phyloP scores from a whole-genome alignment of 148 eudicot genomes.

The Arbutus unedo region DNA sequence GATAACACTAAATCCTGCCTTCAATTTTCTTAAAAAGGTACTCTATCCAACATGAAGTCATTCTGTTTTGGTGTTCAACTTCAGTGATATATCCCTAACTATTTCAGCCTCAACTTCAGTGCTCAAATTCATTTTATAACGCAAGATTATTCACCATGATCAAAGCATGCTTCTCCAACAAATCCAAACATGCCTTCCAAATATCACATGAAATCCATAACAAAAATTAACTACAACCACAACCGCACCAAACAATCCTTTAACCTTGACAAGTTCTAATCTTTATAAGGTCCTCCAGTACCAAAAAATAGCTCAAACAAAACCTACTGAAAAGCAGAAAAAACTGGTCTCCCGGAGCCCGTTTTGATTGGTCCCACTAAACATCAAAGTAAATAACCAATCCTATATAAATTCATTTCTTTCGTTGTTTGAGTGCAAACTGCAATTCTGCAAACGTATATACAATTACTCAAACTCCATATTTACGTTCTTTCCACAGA shows the following conservation, averaged over 20 bases:
- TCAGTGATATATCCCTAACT: not conserved
- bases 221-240: not conserved
- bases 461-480: not conserved
- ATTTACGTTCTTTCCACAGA: not conserved
- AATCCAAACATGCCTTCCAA: not conserved
- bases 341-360: not conserved
- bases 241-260: not conserved
- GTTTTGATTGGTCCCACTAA: not conserved
- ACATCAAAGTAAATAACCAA: not conserved
- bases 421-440: not conserved
- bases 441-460: not conserved
- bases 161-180: not conserved
- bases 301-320: not conserved
- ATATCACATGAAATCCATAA: not conserved
- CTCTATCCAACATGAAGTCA: slow-evolving; percentile 1
- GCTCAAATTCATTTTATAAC: slow-evolving; percentile 1
- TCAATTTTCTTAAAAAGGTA: too few species aligned
- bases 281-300: not conserved
- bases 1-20: not conserved
- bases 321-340: not conserved
- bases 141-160: not conserved
- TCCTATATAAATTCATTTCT: not conserved
- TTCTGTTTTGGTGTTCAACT: not conserved
- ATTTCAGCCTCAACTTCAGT: slow-evolving; percentile 4
- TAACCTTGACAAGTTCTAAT: not conserved